Evolutionary conservation across 192 early-diverging fungal species (phyloP).

Genomic region (Rhizoclosmatium sp.): DNA sequence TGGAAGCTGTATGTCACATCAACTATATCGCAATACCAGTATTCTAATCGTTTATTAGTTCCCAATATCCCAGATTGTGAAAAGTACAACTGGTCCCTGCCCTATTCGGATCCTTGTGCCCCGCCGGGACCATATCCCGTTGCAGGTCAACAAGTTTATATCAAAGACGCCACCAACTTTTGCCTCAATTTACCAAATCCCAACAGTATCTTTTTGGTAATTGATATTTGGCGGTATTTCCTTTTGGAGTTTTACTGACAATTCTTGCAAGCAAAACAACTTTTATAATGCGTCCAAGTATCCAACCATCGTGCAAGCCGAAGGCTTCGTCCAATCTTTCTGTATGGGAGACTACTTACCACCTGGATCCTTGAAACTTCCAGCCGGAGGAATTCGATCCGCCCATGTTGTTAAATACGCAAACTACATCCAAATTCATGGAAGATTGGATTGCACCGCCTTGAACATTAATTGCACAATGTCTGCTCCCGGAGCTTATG

Average conservation of each 20-base stretch:
- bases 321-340: slow-evolving; percentile 44
- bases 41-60: neutral
- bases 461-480: slow-evolving; percentile 39
- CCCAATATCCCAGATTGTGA: slow-evolving; percentile 29
- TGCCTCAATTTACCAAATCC: slow-evolving; percentile 50
- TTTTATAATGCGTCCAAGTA: slow-evolving; percentile 16
- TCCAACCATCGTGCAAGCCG: slow-evolving; percentile 46
- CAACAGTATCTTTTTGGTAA: slow-evolving; percentile 12
- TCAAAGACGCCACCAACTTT: slow-evolving; percentile 46
- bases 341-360: slow-evolving; percentile 43
- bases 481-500: slow-evolving; percentile 28
- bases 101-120: slow-evolving; percentile 23
- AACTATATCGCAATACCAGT: neutral
- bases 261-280: slow-evolving; percentile 12
- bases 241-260: neutral
- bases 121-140: slow-evolving; percentile 13
- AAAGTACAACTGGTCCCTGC: slow-evolving; percentile 35
- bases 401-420: slow-evolving; percentile 35
- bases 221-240: neutral
- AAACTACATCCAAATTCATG: slow-evolving; percentile 41
- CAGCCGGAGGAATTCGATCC: slow-evolving; percentile 33
- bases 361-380: slow-evolving; percentile 28
- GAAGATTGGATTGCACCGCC: slow-evolving; percentile 34
- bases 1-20: slow-evolving; percentile 14
- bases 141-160: slow-evolving; percentile 43